Conservation (phyloP, 2,329 filamentous ascomycete genomes). For the Colletotrichum cordylinicola region DNA sequence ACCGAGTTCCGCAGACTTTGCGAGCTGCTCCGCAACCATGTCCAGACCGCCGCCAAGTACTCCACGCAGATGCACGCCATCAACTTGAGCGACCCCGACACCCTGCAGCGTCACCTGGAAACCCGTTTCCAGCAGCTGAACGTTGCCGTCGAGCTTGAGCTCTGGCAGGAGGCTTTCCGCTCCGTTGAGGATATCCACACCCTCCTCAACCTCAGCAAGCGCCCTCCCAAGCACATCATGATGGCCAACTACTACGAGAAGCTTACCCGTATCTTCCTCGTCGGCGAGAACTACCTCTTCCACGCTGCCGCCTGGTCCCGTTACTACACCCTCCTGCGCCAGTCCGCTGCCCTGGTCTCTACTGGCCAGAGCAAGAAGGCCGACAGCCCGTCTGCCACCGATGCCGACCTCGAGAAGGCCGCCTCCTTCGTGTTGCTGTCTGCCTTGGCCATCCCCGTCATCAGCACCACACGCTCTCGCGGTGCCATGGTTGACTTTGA, state of each 20-base stretch:
- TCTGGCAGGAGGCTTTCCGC: slow-evolving; percentile 99
- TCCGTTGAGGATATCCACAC: slow-evolving; percentile 99
- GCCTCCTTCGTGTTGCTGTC: slow-evolving; percentile 96
- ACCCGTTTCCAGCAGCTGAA: slow-evolving; percentile 99
- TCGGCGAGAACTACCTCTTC: slow-evolving; percentile 99
- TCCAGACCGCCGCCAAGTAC: slow-evolving; percentile 99
- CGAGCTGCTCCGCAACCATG: slow-evolving; percentile 96
- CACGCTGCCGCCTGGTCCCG: slow-evolving; percentile 97
- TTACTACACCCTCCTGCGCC: slow-evolving; percentile 95
- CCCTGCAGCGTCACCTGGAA: slow-evolving; percentile 94
- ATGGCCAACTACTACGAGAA: slow-evolving; percentile 99
- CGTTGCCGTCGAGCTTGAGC: slow-evolving; percentile 94
- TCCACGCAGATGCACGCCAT: slow-evolving; percentile 99
- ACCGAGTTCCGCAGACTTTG: slow-evolving; percentile 98
- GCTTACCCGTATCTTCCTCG: slow-evolving; percentile 96
- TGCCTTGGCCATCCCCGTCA: slow-evolving; percentile 96
- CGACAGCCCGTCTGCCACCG: slow-evolving; percentile 89
- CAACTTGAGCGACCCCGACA: slow-evolving; percentile 97
- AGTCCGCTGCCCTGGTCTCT: slow-evolving; percentile 83
- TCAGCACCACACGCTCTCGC: slow-evolving; percentile 95
- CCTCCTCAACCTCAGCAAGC: slow-evolving; percentile 95
- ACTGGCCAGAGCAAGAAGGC: slow-evolving; percentile 89
- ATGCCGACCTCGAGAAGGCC: slow-evolving; percentile 90
- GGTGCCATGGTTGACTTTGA: slow-evolving; percentile 97
- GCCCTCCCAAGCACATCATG: slow-evolving; percentile 98